Evolutionary conservation across 805 yeast genomes (phyloP), one percentile per base, ranked within the genome.

Genomic region (Lachancea sp.): DNA sequence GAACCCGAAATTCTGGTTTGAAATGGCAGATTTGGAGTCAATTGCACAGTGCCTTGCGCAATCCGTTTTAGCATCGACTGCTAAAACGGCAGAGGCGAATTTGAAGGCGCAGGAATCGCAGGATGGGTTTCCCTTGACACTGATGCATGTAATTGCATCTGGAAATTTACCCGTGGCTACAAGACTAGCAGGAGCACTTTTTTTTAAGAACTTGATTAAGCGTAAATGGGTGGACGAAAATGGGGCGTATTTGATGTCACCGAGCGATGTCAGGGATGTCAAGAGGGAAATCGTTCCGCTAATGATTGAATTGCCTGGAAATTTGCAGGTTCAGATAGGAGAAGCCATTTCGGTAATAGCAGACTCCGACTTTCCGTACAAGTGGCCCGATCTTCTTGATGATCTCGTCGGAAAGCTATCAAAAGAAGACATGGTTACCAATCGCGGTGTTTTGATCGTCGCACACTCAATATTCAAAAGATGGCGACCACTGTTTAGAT

Each of bases 381-480:
- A 78, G 37, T 92, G 99, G 99, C 77, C 79, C 1, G 71, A 74
- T 38, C 70, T 92, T 45, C 68, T 87, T 24, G 86, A 83, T 50
- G 83, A 81, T 41, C 70, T 92, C 45, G 85, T 88, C 0, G 54
- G 69, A 1, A 80, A 79, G 55, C 68, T 92, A 34, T 74, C 81
- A 2, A 54, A 61, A 3, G 72, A 71, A n/a, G 87, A 86, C 55
- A 76, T 83, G 71, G 69, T 71, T 11, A 73, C 78, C 38, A 87
- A 88, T 60, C 83, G 80, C 51, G 95, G 96, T 40, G 89, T 94
- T 4, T 67, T 94, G 42, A 74, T 78, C 8, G 97, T 94, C 16
- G 94, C 97, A 4, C 98, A 92, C 61, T 85, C 96, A 1, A 90
- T 92, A 45, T 94, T 90, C 68, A 87, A 83, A 61, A 79, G 95